Percentiles rank a stretch among this genome's conserved stretches.
Conservation (phyloP, 805 yeast genomes). For the Lachancea thermotolerans region DNA sequence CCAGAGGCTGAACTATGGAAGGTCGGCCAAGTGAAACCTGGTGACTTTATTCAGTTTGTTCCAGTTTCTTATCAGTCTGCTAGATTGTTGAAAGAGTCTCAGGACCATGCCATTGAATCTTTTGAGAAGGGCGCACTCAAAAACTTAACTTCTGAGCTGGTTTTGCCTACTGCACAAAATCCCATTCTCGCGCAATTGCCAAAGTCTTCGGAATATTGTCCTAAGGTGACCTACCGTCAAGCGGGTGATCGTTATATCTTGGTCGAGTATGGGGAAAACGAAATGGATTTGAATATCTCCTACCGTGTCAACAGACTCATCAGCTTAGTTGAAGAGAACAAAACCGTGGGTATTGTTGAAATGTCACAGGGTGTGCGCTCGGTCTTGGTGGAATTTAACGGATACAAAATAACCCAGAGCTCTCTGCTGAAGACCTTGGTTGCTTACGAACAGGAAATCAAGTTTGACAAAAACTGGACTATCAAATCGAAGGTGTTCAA, state of each 20-base stretch:
- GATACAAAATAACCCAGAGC: constrained; percentile 51
- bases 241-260: constrained; percentile 94
- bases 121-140: constrained; percentile 14
- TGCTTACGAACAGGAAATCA: constrained; percentile 69
- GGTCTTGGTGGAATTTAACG: constrained; percentile 80
- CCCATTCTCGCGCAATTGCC: constrained; percentile 60
- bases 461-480: constrained; percentile 73
- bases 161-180: constrained; percentile 44
- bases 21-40: constrained; percentile 95
- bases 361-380: constrained; percentile 98
- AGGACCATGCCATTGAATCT: constrained; percentile 46
- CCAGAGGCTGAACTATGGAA: constrained; percentile 97
- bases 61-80: constrained; percentile 72
- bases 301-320: constrained; percentile 82
- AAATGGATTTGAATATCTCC: constrained; percentile 75
- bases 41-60: constrained; percentile 73
- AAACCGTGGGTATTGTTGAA: constrained; percentile 78
- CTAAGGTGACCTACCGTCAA: constrained; percentile 80
- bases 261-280: constrained; percentile 88
- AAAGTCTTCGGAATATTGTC: constrained; percentile 44
- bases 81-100: constrained; percentile 50
- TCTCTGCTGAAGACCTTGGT: constrained; percentile 55
- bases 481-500: constrained; percentile 76
- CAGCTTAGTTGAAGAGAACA: constrained; percentile 56
- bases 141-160: constrained; percentile 27